Base-by-base conservation (phyloP, 169 alveolate genomes). In the Amoebophrya sp. region DNA sequence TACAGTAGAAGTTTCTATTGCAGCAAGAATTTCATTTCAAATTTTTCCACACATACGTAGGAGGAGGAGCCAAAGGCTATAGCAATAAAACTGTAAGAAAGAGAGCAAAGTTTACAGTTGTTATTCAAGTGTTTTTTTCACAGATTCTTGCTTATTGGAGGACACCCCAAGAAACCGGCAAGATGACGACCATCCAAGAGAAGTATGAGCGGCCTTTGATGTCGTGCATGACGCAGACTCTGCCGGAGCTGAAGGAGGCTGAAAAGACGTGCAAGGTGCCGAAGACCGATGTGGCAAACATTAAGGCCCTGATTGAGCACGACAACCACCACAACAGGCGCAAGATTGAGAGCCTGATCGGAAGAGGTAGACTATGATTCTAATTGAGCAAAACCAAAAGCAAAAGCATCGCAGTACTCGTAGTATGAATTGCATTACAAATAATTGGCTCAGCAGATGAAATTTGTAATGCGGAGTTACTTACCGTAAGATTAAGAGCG, bases 321-420 rank as follows among this genome's bases (percentile, higher is more conserved):
- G 77, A 66, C 77, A 89, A 39, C 53, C 54, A 89, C 91, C 35
- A 41, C 39, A 89, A 89, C 77, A 40, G 77, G 33, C 39, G 77
- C 32, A 66, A 66, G 83, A 25, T 66, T 25, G 83, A 66, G 83
- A 66, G 18, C 10, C 83, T 66, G 83, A 66, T 66, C 83, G 83
- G 29, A 25, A n/a, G 18, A 66, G 66, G 66, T 47, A 47, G 7
- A 47, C 29, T 47, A 47, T 12, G 18, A 47, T 7, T 47, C 7
- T 12, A 7, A 12, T 12, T 47, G 66, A 12, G 29, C 66, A 47
- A 47, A 12, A 7, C 18, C 29, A 47, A 47, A 47, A 47, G 18
- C 18, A 18, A 47, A 47, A 12, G 66, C 7, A 47, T 47, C 18
- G 29, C 29, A 47, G 66, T 47, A 47, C 18, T 47, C 29, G 18